phyloP scores from a whole-genome alignment of 225 moss, liverwort and hornwort genomes.

The Thuidium tamariscinum region DNA sequence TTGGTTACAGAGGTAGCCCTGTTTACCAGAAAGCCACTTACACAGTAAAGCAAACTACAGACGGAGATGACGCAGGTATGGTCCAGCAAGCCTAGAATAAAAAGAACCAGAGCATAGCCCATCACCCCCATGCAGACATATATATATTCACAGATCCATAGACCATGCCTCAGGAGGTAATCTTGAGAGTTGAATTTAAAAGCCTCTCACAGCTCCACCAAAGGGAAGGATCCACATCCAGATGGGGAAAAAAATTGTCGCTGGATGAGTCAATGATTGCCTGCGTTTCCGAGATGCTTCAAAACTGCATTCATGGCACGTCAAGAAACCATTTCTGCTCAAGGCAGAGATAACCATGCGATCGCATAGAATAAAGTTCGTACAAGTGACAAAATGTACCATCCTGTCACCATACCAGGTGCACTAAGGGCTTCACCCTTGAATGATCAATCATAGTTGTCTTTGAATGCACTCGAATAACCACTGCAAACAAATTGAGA shows the following conservation, averaged over 20 bases:
- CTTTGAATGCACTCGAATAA: conserved; percentile 9
- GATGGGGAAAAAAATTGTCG: background rate
- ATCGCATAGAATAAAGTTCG: background rate
- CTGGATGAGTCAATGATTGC: conserved; percentile 13
- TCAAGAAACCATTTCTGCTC: conserved; percentile 7
- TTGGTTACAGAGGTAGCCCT: conserved; percentile 13
- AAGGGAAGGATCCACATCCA: background rate
- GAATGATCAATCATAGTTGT: conserved; percentile 5
- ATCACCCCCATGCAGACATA: conserved; percentile 19
- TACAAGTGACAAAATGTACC: conserved; percentile 14
- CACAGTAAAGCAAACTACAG: conserved; percentile 10
- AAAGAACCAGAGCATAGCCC: background rate
- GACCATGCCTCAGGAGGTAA: conserved; percentile 11
- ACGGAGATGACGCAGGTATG: conserved; percentile 5
- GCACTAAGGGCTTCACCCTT: conserved; percentile 6
- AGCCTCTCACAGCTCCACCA: conserved; percentile 7
- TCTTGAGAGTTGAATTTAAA: conserved; percentile 5
- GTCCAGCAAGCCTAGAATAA: conserved; percentile 5
- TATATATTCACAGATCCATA: conserved; percentile 18
- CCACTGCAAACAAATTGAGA: conserved; percentile 14
- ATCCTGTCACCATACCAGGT: conserved; percentile 11
- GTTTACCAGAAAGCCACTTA: conserved; percentile 6
- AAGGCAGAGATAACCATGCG: conserved; percentile 4
- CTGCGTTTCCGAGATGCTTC: conserved; percentile 13
- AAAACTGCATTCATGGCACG: conserved; percentile 18